These are phyloP conservation scores for Physcomitrellopsis africana DNA, from an alignment of 225 moss, liverwort and hornwort genomes.

Conservation along the genomic window DNA sequence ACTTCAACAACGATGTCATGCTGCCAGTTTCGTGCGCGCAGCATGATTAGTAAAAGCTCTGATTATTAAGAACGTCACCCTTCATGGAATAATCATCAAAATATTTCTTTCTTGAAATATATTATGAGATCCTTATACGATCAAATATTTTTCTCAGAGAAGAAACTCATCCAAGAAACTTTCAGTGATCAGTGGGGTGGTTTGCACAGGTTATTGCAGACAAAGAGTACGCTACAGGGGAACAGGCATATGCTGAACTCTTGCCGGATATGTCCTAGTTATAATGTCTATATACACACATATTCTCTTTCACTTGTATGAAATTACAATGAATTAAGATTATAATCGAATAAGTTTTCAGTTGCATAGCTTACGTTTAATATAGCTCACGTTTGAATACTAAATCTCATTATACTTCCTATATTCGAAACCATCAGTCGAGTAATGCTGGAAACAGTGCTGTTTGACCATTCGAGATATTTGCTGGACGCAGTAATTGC, in stretches of 20 bases:
- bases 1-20: neutral
- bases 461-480: conserved; percentile 5
- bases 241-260: conserved; percentile 58
- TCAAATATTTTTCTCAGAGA: neutral
- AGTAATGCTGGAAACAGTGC: conserved; percentile 12
- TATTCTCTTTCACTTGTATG: too few relatives aligned
- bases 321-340: too few relatives aligned
- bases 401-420: conserved; percentile 5
- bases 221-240: conserved; percentile 67
- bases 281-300: too few relatives aligned
- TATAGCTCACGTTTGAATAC: neutral
- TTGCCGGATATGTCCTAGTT: neutral
- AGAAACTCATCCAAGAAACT: neutral
- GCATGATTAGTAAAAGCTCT: neutral
- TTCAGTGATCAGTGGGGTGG: conserved; percentile 10
- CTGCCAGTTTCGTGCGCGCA: conserved; percentile 2
- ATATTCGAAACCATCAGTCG: neutral
- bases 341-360: neutral
- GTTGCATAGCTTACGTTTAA: neutral
- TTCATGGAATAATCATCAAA: neutral
- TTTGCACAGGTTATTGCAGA: conserved; percentile 82
- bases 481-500: neutral
- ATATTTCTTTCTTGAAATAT: conserved; percentile 9
- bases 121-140: neutral
- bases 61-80: neutral